Percentiles rank a stretch among this genome's conserved stretches.
Conservation (phyloP, 1,284 basidiomycete genomes). For the Phellopilus nigrolimitatus region DNA sequence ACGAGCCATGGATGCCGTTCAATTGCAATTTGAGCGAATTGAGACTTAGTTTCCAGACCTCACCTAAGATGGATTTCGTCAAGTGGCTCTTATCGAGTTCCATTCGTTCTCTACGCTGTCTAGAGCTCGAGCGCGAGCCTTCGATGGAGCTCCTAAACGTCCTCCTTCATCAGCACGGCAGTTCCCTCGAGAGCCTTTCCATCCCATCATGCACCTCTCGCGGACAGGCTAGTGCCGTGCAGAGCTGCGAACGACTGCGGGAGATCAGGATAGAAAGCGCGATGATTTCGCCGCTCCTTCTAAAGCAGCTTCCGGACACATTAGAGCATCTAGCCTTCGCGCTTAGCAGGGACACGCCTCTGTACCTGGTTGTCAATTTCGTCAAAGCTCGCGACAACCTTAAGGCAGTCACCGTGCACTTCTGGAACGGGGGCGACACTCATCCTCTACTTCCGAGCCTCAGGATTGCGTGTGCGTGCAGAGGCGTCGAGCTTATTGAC, state of each 20-base stretch:
- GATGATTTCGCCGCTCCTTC: slow-evolving; percentile 39
- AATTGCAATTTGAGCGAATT: slow-evolving; percentile 45
- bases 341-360: slow-evolving; percentile 46
- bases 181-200: slow-evolving; percentile 46
- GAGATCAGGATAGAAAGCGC: slow-evolving; percentile 51
- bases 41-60: slow-evolving; percentile 54
- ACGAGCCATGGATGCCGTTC: slow-evolving; percentile 37
- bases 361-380: slow-evolving; percentile 48
- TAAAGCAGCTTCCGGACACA: slow-evolving; percentile 43
- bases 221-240: slow-evolving; percentile 42
- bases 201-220: slow-evolving; percentile 49
- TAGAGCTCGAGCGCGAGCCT: slow-evolving; percentile 58
- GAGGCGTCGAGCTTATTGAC: slow-evolving; percentile 44
- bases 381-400: slow-evolving; percentile 40
- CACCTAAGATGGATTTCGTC: slow-evolving; percentile 55
- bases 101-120: slow-evolving; percentile 38
- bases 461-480: slow-evolving; percentile 51
- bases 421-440: slow-evolving; percentile 43
- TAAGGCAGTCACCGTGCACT: slow-evolving; percentile 40
- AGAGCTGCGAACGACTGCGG: slow-evolving; percentile 44
- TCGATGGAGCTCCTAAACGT: slow-evolving; percentile 46
- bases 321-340: slow-evolving; percentile 55
- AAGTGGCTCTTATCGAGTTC: slow-evolving; percentile 64
- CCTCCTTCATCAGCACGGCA: slow-evolving; percentile 43
- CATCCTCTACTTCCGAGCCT: slow-evolving; percentile 44